Evolutionary conservation across 495 filamentous ascomycete genomes (phyloP).

Genomic region (Neurospora hispaniola): DNA sequence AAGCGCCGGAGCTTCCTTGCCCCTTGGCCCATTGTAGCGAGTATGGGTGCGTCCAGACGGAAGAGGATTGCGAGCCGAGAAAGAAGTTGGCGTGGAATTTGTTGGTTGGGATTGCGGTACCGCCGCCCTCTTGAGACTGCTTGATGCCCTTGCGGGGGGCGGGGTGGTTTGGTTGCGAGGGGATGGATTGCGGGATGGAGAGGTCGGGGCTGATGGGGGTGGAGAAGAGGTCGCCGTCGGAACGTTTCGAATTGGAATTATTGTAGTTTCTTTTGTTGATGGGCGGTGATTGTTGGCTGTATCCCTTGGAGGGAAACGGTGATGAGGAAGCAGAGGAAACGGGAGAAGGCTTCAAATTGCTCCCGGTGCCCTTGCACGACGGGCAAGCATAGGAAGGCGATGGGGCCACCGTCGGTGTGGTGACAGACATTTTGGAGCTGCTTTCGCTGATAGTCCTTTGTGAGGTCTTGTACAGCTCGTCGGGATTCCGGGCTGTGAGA

Average conservation of each 20-base stretch:
- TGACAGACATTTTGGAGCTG: background rate
- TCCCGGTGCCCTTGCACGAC: background rate
- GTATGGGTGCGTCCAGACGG: conserved; percentile 80
- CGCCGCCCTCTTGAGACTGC: conserved; percentile 18
- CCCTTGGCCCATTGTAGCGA: conserved; percentile 69
- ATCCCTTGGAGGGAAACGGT: background rate
- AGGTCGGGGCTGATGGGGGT: conserved; percentile 50
- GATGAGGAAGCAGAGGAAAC: background rate
- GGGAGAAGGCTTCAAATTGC: background rate
- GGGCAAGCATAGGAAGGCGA: background rate
- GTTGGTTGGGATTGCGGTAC: conserved; percentile 63
- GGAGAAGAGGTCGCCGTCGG: conserved; percentile 34
- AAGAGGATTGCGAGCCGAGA: conserved; percentile 57
- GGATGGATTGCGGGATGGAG: conserved; percentile 43
- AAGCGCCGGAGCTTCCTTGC: conserved; percentile 52
- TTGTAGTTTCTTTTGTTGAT: background rate
- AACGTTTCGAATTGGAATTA: background rate
- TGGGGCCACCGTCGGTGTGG: background rate
- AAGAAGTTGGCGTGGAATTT: conserved; percentile 93
- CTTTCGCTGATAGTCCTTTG: background rate
- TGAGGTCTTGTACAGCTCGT: background rate
- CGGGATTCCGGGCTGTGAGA: background rate
- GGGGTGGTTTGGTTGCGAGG: conserved; percentile 32
- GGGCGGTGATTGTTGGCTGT: background rate
- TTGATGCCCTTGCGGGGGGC: conserved; percentile 28